Evolutionary conservation across 768 basidiomycete genomes (phyloP).

Genomic region (Serendipita indica): DNA sequence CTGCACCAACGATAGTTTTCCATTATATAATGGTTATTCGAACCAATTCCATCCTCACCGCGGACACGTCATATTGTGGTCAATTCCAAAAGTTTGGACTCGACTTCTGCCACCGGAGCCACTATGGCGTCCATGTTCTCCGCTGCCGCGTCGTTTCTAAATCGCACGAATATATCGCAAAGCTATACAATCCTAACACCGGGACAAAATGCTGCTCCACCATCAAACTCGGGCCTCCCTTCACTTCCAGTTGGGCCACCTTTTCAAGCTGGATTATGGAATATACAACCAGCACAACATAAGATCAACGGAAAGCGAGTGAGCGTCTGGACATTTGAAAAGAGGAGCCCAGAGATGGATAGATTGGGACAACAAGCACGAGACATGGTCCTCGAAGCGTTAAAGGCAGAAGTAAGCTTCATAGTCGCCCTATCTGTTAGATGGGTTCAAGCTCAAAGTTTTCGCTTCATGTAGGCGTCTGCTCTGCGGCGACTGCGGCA

Average conservation of each 20-base stretch:
- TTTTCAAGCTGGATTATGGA: conserved; percentile 75
- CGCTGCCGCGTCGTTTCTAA: conserved; percentile 71
- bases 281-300: conserved; percentile 70
- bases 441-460: conserved; percentile 8
- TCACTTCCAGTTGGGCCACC: conserved; percentile 31
- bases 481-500: conserved; percentile 76
- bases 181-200: conserved; percentile 55
- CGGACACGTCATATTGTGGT: no score
- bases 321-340: conserved; percentile 86
- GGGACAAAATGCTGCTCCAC: conserved; percentile 21
- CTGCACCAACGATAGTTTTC: no score
- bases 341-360: conserved; percentile 59
- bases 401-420: conserved; percentile 72
- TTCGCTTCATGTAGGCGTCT: conserved; percentile 40
- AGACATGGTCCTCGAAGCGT: conserved; percentile 64
- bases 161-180: conserved; percentile 64
- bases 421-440: background rate
- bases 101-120: no score
- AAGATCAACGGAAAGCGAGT: conserved; percentile 84
- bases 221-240: conserved; percentile 26
- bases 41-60: no score
- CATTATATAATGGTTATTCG: no score
- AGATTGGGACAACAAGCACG: conserved; percentile 44
- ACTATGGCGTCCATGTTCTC: conserved; percentile 46
- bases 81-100: no score